These are phyloP conservation scores for Liquidambar formosana DNA, from an alignment of 164 flowering plant species.

Conservation along the genomic window DNA sequence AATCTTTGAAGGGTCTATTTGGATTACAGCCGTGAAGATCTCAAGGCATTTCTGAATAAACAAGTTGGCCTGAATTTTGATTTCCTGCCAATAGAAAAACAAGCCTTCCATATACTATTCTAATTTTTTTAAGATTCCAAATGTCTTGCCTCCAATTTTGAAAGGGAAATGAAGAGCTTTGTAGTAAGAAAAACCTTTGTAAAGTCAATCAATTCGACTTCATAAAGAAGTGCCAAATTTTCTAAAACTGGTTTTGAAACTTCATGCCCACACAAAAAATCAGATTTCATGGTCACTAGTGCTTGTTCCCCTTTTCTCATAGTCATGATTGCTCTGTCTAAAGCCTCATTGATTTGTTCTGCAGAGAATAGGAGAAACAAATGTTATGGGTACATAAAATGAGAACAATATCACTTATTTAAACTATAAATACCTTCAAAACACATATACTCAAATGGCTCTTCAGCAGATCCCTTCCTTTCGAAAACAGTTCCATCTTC, in stretches of 20 bases:
- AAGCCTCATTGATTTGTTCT: conserved; percentile 45
- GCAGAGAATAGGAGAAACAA: conserved; percentile 4
- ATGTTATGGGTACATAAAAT: background rate
- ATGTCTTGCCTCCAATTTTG: too few relatives aligned
- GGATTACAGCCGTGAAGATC: too few relatives aligned
- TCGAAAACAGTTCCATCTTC: conserved; percentile 50
- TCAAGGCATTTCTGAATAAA: too few relatives aligned
- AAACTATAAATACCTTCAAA: conserved; percentile 29
- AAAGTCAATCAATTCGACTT: conserved; percentile 48
- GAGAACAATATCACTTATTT: background rate
- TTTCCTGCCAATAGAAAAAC: too few relatives aligned
- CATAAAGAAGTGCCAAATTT: conserved; percentile 27
- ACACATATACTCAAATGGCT: conserved; percentile 40
- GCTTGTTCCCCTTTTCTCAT: conserved; percentile 58
- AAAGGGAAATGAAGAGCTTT: background rate
- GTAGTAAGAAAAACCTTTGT: conserved; percentile 36
- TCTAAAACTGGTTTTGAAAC: conserved; percentile 15
- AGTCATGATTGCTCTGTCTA: conserved; percentile 53
- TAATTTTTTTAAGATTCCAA: too few relatives aligned
- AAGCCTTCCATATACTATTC: too few relatives aligned
- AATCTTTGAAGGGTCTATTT: too few relatives aligned
- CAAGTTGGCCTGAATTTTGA: too few relatives aligned
- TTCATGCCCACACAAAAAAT: conserved; percentile 17
- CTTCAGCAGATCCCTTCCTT: conserved; percentile 41
- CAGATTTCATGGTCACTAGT: conserved; percentile 28